Conservation (phyloP, 305 asterid species). For the Solanum hybrid region DNA sequence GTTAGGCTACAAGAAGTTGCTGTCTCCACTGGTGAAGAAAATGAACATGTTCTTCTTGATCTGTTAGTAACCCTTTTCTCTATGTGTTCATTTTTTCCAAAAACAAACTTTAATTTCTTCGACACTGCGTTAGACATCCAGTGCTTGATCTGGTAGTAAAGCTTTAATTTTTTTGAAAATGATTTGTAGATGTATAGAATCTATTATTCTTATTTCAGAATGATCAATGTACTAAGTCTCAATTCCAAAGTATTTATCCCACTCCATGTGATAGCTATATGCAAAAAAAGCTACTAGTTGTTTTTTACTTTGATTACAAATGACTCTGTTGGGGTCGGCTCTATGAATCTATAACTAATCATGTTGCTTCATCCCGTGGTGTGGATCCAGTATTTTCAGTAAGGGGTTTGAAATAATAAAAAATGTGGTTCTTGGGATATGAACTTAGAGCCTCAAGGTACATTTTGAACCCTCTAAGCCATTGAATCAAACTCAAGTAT, state of each 20-base stretch:
- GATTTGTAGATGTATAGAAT: background rate
- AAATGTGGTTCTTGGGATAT: background rate
- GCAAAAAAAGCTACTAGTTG: background rate
- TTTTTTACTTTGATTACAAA: background rate
- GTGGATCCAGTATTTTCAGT: background rate
- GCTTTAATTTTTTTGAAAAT: background rate
- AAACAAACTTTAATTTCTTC: background rate
- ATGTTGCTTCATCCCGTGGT: background rate
- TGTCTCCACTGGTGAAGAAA: conserved; percentile 72
- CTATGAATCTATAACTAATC: background rate
- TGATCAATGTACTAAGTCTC: background rate
- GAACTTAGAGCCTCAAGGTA: background rate
- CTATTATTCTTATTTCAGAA: background rate
- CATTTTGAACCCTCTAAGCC: background rate
- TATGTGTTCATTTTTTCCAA: background rate
- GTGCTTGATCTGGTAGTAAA: background rate
- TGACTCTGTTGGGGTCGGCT: background rate
- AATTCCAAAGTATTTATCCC: background rate
- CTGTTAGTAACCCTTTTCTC: conserved; percentile 29
- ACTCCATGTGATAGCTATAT: background rate
- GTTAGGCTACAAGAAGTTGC: conserved; percentile 55
- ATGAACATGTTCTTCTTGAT: conserved; percentile 56
- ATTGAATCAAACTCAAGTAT: background rate
- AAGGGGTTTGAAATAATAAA: background rate
- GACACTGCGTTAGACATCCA: background rate